Percentiles rank a stretch among this genome's conserved stretches.
Evolutionary conservation across 1,284 basidiomycete genomes (phyloP).

Genomic region (Rhizoctonia solani): DNA sequence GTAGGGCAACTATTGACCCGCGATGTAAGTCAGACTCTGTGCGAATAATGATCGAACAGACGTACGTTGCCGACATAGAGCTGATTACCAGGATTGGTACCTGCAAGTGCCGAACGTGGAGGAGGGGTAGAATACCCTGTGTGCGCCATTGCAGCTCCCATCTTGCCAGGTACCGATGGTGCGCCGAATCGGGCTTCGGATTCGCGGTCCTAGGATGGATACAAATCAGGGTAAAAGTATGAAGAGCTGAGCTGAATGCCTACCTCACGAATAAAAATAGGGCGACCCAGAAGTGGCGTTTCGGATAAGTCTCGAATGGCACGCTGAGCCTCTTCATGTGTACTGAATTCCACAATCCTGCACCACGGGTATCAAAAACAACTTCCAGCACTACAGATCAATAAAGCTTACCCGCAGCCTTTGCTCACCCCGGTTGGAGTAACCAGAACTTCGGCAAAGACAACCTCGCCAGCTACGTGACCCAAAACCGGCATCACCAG

Average conservation of each 20-base stretch:
- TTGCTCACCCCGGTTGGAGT: conserved; percentile 97
- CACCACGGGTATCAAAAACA: background rate
- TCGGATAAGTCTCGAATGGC: conserved; percentile 88
- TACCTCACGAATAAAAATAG: conserved; percentile 96
- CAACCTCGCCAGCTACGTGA: conserved; percentile 91
- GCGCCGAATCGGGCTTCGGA: conserved; percentile 92
- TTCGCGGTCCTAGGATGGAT: conserved; percentile 80
- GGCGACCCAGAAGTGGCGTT: conserved; percentile 83
- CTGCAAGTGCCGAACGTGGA: conserved; percentile 55
- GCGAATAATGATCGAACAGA: conserved; percentile 36
- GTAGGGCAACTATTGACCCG: conserved; percentile 72
- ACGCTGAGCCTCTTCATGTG: conserved; percentile 80
- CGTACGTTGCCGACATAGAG: conserved; percentile 90
- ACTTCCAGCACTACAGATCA: conserved; percentile 4
- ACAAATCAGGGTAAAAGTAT: background rate
- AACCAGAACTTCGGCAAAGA: conserved; percentile 97
- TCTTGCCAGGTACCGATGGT: conserved; percentile 89
- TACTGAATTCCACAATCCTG: conserved; percentile 92
- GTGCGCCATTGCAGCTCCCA: conserved; percentile 87
- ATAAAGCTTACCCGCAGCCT: conserved; percentile 86
- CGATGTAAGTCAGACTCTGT: background rate
- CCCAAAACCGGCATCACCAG: conserved; percentile 56
- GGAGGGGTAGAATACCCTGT: conserved; percentile 73
- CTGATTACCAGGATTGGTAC: conserved; percentile 77
- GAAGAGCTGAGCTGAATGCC: conserved; percentile 36